phyloP scores from a whole-genome alignment of 768 basidiomycete species.

The Leccinum subgranulosum region DNA sequence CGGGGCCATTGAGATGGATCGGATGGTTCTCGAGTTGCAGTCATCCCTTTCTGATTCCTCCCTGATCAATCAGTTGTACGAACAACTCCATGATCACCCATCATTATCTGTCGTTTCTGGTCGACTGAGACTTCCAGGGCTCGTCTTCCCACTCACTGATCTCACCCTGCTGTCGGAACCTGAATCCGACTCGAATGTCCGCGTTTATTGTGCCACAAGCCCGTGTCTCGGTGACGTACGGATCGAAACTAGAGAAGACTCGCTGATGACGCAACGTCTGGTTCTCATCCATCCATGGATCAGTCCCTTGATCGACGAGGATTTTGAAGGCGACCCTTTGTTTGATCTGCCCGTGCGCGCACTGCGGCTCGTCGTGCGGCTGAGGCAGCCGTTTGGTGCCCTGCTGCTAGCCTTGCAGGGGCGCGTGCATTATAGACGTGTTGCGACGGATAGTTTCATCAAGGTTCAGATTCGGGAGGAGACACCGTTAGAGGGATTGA shows the following conservation, averaged over 20 bases:
- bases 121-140: neutral
- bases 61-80: neutral
- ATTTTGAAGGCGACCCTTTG: neutral
- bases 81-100: neutral
- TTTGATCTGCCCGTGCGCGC: neutral
- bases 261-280: neutral
- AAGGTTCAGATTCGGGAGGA: neutral
- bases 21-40: neutral
- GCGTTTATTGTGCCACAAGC: neutral
- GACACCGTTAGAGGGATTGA: neutral
- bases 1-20: neutral
- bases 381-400: neutral
- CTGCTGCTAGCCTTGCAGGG: neutral
- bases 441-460: neutral
- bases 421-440: neutral
- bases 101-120: neutral
- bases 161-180: neutral
- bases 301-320: neutral
- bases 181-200: neutral
- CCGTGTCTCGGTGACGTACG: neutral
- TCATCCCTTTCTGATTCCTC: neutral
- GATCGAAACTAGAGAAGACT: neutral
- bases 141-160: neutral
- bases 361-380: neutral
- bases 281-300: neutral